These are phyloP conservation scores for Bruguiera parviflora DNA, from an alignment of 345 rosid genomes.

Conservation along the genomic window DNA sequence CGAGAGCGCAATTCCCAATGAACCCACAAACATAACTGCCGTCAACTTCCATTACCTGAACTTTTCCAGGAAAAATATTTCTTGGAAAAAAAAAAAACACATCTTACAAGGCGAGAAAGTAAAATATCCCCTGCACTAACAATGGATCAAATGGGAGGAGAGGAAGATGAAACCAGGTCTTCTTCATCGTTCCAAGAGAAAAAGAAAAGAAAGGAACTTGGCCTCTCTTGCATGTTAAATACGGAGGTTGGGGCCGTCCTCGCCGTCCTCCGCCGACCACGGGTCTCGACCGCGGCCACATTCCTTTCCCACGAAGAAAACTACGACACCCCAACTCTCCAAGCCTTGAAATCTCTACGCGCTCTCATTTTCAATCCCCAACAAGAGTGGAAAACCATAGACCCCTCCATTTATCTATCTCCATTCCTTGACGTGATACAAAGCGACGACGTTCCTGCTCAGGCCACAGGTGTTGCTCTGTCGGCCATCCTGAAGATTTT, in stretches of 20 bases:
- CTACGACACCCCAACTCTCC: slow-evolving; percentile 48
- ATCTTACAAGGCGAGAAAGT: no score
- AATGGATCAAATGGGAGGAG: slow-evolving; percentile 9
- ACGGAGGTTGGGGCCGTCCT: slow-evolving; percentile 87
- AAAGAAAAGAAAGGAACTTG: slow-evolving; percentile 52
- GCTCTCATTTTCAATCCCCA: slow-evolving; percentile 85
- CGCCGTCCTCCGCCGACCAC: slow-evolving; percentile 70
- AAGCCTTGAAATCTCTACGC: slow-evolving; percentile 72
- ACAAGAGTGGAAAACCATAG: slow-evolving; percentile 73
- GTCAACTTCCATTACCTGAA: no score
- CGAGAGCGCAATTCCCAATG: not conserved
- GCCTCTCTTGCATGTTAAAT: slow-evolving; percentile 86
- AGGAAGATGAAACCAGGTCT: slow-evolving; percentile 22
- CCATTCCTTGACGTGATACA: slow-evolving; percentile 84
- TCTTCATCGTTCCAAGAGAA: slow-evolving; percentile 15
- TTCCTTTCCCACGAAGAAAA: slow-evolving; percentile 52
- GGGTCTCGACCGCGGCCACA: slow-evolving; percentile 22
- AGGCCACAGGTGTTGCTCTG: slow-evolving; percentile 66
- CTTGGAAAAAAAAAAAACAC: no score
- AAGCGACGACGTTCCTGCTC: slow-evolving; percentile 70
- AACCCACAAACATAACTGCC: not conserved
- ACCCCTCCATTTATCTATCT: slow-evolving; percentile 73
- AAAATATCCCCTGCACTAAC: not conserved
- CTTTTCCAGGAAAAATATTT: no score
- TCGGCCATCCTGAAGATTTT: slow-evolving; percentile 66